Base-by-base conservation (phyloP, 352 stramenopile species). In the Phytopythium mirpurense region DNA sequence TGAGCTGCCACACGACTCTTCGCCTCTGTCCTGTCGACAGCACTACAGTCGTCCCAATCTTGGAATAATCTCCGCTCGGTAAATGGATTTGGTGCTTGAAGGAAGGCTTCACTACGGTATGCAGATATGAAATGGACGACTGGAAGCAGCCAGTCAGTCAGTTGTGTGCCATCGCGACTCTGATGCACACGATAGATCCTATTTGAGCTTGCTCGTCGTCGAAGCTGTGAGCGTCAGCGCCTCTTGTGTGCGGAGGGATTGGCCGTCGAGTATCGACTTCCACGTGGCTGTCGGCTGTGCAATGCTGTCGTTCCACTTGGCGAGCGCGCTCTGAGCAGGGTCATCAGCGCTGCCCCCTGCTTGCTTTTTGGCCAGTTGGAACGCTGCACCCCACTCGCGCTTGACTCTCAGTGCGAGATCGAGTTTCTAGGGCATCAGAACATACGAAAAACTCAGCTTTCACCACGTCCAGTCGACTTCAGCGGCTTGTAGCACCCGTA, bases 301-400 rank as follows among this genome's bases (percentile, higher is more conserved):
- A 48, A 72, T 31, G 36, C 37, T 62, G 2, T 53, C 47, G 44
- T 76, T 76, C 67, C 67, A 76, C 27, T 70, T 67, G 7, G 60
- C 47, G 18, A 76, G 55, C 18, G 63, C 65, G 4, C 24, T 42
- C 24, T 27, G 27, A 36, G n/a, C 41, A 3, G 41, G 14, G 7
- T 32, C 41, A 7, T 59, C 31, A 24, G 29, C 15, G 34, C 29
- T 34, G 40, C 43, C 27, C n/a, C 26, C 45, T 29, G 37, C 15
- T 19, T 63, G 62, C 5, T 16, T 11, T n/a, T 63, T 72, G 10
- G 49, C 37, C 21, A 57, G 23, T 27, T 72, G 59, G 34, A 74
- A 71, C 24, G 56, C 56, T 47, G 57, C 57, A 26, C 57, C 47
- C 56, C 52, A 69, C 44, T 74, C 60, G 15, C 52, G 40, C 38